A percentile compares a stretch with the other conserved stretches of the same genome.
Evolutionary conservation across 345 rosid species (phyloP).

Genomic region (Citrus cavaleriei): DNA sequence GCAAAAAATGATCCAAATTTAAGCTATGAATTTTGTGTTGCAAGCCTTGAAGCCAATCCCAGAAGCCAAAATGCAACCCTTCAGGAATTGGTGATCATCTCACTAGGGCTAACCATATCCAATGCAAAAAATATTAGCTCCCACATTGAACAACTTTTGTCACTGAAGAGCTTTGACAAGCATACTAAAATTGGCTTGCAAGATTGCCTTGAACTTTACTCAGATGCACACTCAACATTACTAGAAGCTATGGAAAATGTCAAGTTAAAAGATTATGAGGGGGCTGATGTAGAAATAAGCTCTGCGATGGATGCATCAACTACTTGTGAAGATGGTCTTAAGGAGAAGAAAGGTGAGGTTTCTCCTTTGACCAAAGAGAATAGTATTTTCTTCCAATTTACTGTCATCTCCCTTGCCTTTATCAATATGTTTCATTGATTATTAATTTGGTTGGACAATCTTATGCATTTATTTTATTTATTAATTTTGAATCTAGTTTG

Average conservation of each 20-base stretch:
- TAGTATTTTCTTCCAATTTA: conserved; percentile 24
- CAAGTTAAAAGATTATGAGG: conserved; percentile 19
- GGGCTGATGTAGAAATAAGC: conserved; percentile 21
- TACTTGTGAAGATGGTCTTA: conserved; percentile 44
- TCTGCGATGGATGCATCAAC: conserved; percentile 37
- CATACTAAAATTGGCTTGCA: conserved; percentile 15
- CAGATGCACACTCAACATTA: conserved; percentile 15
- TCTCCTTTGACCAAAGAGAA: conserved; percentile 30
- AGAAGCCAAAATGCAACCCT: conserved; percentile 21
- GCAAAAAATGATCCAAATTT: conserved; percentile 21
- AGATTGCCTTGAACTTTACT: conserved; percentile 40
- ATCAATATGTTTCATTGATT: conserved; percentile 1
- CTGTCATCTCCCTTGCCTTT: conserved; percentile 36
- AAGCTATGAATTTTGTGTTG: conserved; percentile 27
- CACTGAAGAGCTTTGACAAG: conserved; percentile 2
- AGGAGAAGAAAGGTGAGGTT: conserved; percentile 17
- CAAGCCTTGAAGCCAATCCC: conserved; percentile 21
- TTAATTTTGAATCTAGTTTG: too few species aligned
- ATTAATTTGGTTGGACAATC: too few species aligned
- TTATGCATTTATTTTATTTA: too few species aligned
- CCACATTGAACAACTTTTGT: conserved; percentile 13
- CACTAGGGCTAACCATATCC: conserved; percentile 14
- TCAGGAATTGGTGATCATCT: conserved; percentile 13
- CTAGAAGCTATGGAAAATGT: conserved; percentile 14
- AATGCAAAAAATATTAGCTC: conserved; percentile 25